Percentiles rank a stretch among this genome's conserved stretches.
Conservation (phyloP, 176 grass and related monocot species). For the Aegilops speltoides region DNA sequence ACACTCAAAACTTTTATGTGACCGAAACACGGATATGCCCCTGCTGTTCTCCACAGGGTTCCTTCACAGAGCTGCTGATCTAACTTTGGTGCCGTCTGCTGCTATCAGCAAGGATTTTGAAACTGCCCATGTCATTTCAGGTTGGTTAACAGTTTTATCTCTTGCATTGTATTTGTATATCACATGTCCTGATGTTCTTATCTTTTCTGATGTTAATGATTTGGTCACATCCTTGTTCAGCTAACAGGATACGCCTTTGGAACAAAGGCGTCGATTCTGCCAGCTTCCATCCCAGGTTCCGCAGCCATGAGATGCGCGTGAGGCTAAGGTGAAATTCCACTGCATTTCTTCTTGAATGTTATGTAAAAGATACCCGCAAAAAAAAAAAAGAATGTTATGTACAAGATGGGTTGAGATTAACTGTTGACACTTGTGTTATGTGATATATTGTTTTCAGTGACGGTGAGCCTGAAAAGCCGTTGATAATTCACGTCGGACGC, state of each 20-base stretch:
- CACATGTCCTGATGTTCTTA: background rate
- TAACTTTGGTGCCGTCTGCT: slow-evolving; percentile 84
- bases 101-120: slow-evolving; percentile 90
- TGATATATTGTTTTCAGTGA: slow-evolving; percentile 55
- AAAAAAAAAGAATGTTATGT: slow-evolving; percentile 10
- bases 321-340: slow-evolving; percentile 51
- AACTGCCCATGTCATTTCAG: slow-evolving; percentile 73
- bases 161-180: background rate
- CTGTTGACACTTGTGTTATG: slow-evolving; percentile 7
- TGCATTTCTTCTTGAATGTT: slow-evolving; percentile 6
- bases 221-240: slow-evolving; percentile 25
- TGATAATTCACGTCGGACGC: slow-evolving; percentile 92
- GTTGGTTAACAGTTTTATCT: slow-evolving; percentile 22
- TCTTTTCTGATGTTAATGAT: slow-evolving; percentile 6
- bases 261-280: slow-evolving; percentile 97
- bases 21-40: background rate
- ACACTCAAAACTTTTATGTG: background rate
- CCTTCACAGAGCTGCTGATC: slow-evolving; percentile 88
- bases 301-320: slow-evolving; percentile 69
- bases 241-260: slow-evolving; percentile 86
- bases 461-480: slow-evolving; percentile 69
- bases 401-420: background rate
- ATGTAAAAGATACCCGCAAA: background rate
- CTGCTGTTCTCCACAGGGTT: slow-evolving; percentile 51
- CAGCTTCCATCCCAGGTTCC: slow-evolving; percentile 78